phyloP scores from a whole-genome alignment of 164 flowering plant species.

The Magnolia sinica region DNA sequence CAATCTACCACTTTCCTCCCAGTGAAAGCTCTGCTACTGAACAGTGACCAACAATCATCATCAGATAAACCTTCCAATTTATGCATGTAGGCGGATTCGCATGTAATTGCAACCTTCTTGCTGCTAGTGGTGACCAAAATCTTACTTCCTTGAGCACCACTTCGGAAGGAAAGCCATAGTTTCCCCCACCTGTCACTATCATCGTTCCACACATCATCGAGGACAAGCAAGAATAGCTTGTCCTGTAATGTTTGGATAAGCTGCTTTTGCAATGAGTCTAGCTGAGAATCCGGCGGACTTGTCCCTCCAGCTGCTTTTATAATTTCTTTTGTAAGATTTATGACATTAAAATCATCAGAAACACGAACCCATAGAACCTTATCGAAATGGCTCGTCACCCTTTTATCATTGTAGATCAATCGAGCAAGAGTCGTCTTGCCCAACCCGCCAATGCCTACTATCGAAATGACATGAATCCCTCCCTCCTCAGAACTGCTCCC shows the following conservation, averaged over 20 bases:
- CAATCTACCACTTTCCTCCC: not conserved
- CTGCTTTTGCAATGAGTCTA: not conserved
- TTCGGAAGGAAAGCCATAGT: not conserved
- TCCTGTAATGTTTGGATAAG: not conserved
- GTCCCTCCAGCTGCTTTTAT: not conserved
- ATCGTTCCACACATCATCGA: slow-evolving; percentile 1
- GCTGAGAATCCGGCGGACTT: not conserved
- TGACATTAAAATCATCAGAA: not conserved
- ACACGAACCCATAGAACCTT: slow-evolving; percentile 1
- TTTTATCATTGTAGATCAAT: not conserved
- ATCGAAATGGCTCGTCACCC: not conserved
- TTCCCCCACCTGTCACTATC: not conserved
- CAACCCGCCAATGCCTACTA: too few relatives aligned
- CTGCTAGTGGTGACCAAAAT: slow-evolving; percentile 16
- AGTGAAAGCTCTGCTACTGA: not conserved
- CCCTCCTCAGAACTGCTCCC: too few relatives aligned
- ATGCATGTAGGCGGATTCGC: not conserved
- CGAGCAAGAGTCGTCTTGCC: too few relatives aligned
- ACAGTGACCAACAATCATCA: slow-evolving; percentile 4
- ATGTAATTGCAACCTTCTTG: not conserved
- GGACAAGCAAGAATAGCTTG: not conserved
- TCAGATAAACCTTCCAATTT: not conserved
- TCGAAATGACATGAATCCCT: not conserved
- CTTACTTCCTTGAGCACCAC: slow-evolving; percentile 7
- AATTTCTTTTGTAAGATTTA: not conserved